Evolutionary conservation across 371 early-diverging fungal genomes (phyloP), one percentile per base, ranked within the genome.

Genomic region (Mortierella sp.): DNA sequence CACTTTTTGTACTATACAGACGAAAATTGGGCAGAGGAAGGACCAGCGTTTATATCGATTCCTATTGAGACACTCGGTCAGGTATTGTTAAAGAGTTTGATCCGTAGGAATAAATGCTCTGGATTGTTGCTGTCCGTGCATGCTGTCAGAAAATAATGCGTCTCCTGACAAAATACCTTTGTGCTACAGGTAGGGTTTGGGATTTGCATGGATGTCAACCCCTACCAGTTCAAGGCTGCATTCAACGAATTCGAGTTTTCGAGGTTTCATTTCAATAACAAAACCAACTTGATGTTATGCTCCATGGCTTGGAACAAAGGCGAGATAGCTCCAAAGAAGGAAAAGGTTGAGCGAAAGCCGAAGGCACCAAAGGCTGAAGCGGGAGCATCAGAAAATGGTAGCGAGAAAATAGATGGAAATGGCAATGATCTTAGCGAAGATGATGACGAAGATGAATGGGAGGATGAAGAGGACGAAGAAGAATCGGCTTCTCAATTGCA

Each of bases 191-290:
- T 92, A 13, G 94, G 93, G 13, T 84, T 91, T 61, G 95, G 91
- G 9, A 93, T 94, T 13, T 94, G 94, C 70, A 94, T 95, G 95
- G 95, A 95, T 80, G 55, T 95, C 29, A 94, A 93, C 72, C 95
- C 94, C 0, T 90, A 90, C 70, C 79, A 84, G 53, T 95, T 94
- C 79, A 72, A 89, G 76, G 76, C 91, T 0, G 79, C 85, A 12
- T 94, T 92, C 75, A 73, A 74, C 13, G 87, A 70, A 8, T 93
- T 75, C 76, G 95, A 95, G 79, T 94, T 93, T 80, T 92, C 91
- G 1, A 85, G 67, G 31, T 94, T 84, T 67, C 93, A 93, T 66
- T 13, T 73, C 3, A 31, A 84, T 0, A 68, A 88, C 19, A 64
- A 82, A 6, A 76, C 91, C 19, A 69, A 86, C 2, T 60, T 93